Evolutionary conservation across 176 grass and related monocot genomes (phyloP).

Genomic region (Aegilops longissima): DNA sequence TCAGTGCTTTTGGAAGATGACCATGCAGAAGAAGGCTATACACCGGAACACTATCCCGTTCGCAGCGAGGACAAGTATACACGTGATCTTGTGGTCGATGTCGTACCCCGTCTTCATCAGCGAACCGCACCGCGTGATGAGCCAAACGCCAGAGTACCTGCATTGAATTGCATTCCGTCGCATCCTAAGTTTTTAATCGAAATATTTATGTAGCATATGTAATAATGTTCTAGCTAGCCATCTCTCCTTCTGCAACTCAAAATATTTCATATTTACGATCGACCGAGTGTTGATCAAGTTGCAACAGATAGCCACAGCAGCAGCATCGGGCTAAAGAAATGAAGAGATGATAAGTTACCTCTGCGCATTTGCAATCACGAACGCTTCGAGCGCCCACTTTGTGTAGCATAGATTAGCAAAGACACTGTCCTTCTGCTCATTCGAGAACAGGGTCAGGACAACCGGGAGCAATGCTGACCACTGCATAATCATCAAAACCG

Average conservation of each 20-base stretch:
- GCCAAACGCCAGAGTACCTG: conserved; percentile 65
- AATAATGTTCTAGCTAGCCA: too few relatives aligned
- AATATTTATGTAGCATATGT: too few relatives aligned
- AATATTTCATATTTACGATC: not conserved
- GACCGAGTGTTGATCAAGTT: not conserved
- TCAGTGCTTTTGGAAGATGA: conserved; percentile 77
- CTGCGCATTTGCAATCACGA: conserved; percentile 76
- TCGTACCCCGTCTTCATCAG: conserved; percentile 55
- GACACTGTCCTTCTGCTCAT: conserved; percentile 47
- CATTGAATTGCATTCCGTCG: not conserved
- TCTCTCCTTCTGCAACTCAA: too few relatives aligned
- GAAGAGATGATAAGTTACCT: conserved; percentile 32
- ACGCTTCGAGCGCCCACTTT: conserved; percentile 87
- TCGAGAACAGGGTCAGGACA: conserved; percentile 78
- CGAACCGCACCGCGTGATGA: conserved; percentile 74
- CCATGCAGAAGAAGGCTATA: conserved; percentile 86
- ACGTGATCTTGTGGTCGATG: conserved; percentile 62
- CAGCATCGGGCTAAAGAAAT: not conserved
- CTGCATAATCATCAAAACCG: conserved; percentile 39
- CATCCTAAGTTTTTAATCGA: too few relatives aligned
- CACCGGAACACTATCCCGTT: conserved; percentile 74
- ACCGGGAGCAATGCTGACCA: conserved; percentile 84
- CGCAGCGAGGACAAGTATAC: conserved; percentile 56
- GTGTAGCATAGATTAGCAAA: conserved; percentile 82
- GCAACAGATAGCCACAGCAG: not conserved